Base-by-base conservation (phyloP, 805 yeast species). In the Starmera amethionina region DNA sequence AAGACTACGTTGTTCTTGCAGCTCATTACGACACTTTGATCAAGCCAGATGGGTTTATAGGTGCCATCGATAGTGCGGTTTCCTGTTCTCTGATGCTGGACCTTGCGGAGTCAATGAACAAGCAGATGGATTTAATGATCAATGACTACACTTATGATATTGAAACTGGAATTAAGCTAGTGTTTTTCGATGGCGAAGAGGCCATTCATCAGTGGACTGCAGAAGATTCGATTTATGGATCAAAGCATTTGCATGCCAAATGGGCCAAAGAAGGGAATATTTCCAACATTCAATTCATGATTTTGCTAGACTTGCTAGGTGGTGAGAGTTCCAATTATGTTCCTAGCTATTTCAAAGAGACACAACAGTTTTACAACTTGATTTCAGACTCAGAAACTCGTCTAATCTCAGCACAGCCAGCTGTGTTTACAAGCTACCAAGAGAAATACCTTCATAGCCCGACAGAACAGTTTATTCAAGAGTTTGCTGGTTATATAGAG, bases 121-220 rank as follows among this genome's bases (percentile, higher is more conserved):
- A 41, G 16, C 8, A 46, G 18, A n/a, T 45, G 10, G 42, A 54
- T 47, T 2, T 32, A 41, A 19, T 55, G 44, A 34, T 41, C 15
- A 5, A 25, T 9, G 29, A 41, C 8, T 47, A 40, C 3, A 44
- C 46, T 38, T 25, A 42, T 55, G 35, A 42, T 7, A 29, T 35
- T 8, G 46, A 44, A 11, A 36, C 47, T n/a, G 77, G 77, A 0
- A 35, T 75, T 4, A 73, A 70, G 46, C 52, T 75, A 8, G 56
- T 76, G 0, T 76, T 76, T 46, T 73, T 75, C 40, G 82, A 76
- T 46, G 82, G 82, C 4, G 82, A 76, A 49, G 82, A 77, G 49
- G 80, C 82, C 0, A 44, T 74, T n/a, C 58, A 57, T 3, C 49
- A 59, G n/a, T 76, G 82, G 82, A 50, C 68, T 2, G 62, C 58